Base-by-base conservation (phyloP, 1,284 basidiomycete species). In the Naganishia cerealis region DNA sequence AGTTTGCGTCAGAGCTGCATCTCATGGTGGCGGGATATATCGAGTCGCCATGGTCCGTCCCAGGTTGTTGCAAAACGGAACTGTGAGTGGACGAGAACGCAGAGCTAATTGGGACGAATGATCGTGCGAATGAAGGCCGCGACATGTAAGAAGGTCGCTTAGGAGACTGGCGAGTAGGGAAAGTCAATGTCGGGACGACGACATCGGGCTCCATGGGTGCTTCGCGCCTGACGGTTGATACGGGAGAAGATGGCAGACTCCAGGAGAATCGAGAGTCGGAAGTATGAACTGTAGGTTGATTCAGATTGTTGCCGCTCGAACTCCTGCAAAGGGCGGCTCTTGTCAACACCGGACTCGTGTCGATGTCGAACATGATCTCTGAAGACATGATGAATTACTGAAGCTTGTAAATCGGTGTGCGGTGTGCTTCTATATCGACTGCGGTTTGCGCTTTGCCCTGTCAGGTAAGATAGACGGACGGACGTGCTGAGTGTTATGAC, bases 281-380 rank as follows among this genome's bases (percentile, higher is more conserved):
- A 10, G 48, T 8, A 7, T 39, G 38, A 7, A 48, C 36, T 36
- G 42, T 36, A 1, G 48, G 33, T 38, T 53, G 42, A 24, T 62
- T 48, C 33, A 48, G 24, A 48, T 53, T 53, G 46, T 15, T 52
- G 48, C 48, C 36, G 26, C 46, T 52, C 4, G 50, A 10, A 39
- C 59, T 62, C 40, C 59, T 52, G 21, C 48, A 26, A 10, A 53
- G 48, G 21, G 48, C 46, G 10, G 59, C 59, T 36, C 59, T 62
- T 8, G 50, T 38, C 15, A 62, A 50, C 36, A 53, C 52, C 33
- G 59, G 59, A 24, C 59, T 62, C 36, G 59, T 62, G n/a, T 62
- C 59, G 59, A 62, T 53, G 13, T 62, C 59, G 42, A 62, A 62
- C 59, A 62, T 53, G 48, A 62, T 48, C 24, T 62, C 48, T 24